Evolutionary conservation across 2,329 filamentous ascomycete genomes (phyloP).

Genomic region (Metarhizium album): DNA sequence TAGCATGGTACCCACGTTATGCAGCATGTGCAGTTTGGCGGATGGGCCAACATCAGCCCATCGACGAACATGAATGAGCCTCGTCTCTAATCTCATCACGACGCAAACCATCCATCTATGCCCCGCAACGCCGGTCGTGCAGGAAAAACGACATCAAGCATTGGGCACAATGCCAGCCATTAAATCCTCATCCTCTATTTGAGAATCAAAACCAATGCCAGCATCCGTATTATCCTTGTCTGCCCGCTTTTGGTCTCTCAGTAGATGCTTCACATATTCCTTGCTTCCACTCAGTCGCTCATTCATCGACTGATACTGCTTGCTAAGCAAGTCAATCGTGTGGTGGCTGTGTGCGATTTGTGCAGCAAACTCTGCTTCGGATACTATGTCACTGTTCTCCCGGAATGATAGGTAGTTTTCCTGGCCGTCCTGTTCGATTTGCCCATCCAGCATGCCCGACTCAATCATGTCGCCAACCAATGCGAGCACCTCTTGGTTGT

Average conservation of each 20-base stretch:
- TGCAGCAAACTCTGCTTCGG: conserved; percentile 40
- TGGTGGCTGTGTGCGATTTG: conserved; percentile 31
- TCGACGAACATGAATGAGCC: not conserved
- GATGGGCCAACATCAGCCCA: not conserved
- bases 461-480: conserved; percentile 46
- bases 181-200: conserved; percentile 49
- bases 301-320: conserved; percentile 40
- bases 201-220: conserved; percentile 31
- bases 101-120: not conserved
- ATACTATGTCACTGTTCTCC: conserved; percentile 28
- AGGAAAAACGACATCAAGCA: conserved; percentile 4
- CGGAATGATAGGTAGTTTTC: conserved; percentile 42
- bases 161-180: conserved; percentile 36
- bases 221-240: conserved; percentile 32
- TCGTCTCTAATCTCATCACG: not conserved
- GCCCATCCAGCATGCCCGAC: conserved; percentile 40
- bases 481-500: conserved; percentile 30
- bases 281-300: conserved; percentile 43
- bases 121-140: not conserved
- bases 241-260: conserved; percentile 33
- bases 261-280: conserved; percentile 41
- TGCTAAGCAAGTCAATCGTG: conserved; percentile 33
- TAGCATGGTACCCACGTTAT: not conserved
- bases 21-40: not conserved
- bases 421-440: conserved; percentile 34